Percentiles rank a stretch among this genome's conserved stretches.
These are phyloP conservation scores for Tolypocladium ophioglossoides DNA, from an alignment of 2,329 filamentous ascomycete genomes.

Conservation along the genomic window DNA sequence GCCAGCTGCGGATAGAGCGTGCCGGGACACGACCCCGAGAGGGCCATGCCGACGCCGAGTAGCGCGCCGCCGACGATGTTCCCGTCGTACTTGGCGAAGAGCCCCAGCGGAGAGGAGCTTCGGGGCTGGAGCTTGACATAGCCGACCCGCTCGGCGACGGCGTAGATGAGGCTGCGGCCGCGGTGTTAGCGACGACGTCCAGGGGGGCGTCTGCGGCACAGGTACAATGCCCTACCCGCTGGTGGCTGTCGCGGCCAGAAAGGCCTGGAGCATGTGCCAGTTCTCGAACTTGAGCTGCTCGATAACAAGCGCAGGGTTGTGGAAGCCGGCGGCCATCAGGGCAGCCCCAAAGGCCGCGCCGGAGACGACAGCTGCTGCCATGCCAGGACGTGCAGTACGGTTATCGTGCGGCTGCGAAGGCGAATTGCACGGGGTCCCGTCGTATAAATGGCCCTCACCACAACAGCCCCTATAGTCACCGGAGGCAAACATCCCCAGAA, in stretches of 20 bases:
- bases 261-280: slow-evolving; percentile 57
- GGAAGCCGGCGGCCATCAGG: slow-evolving; percentile 49
- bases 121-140: slow-evolving; percentile 36
- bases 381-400: background rate
- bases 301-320: slow-evolving; percentile 47
- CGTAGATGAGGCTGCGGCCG: slow-evolving; percentile 30
- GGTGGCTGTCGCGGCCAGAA: slow-evolving; percentile 50
- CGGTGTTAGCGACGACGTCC: background rate
- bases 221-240: slow-evolving; percentile 42
- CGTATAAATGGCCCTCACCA: background rate
- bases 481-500: too few species aligned
- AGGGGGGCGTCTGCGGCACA: too few species aligned
- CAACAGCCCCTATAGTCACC: too few species aligned
- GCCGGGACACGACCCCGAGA: slow-evolving; percentile 55
- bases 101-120: slow-evolving; percentile 37
- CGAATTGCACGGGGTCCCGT: background rate
- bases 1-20: slow-evolving; percentile 52
- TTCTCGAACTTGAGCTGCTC: slow-evolving; percentile 49
- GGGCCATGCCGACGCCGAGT: slow-evolving; percentile 55
- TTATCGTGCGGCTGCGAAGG: background rate
- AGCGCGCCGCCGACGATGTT: slow-evolving; percentile 54
- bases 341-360: slow-evolving; percentile 53
- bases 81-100: slow-evolving; percentile 48
- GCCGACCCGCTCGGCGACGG: slow-evolving; percentile 30
- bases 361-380: slow-evolving; percentile 27